phyloP scores from a whole-genome alignment of 805 yeast species.

The Debaryomyces tyrocola region DNA sequence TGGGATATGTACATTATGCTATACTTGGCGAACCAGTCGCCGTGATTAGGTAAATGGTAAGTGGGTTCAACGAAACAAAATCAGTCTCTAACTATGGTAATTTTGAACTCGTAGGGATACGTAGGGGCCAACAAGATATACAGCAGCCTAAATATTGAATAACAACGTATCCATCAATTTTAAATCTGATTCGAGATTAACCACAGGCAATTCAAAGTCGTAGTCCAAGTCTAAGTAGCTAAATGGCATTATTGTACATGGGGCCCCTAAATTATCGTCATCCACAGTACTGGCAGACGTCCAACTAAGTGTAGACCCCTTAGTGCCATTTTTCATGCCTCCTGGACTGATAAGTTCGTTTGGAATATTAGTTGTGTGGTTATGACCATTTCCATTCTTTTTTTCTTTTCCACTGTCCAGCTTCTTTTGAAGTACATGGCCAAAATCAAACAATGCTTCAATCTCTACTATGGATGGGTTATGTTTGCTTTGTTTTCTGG shows the following conservation, averaged over 20 bases:
- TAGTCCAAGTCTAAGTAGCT: conserved; percentile 5
- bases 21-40: no score
- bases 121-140: no score
- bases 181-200: conserved; percentile 7
- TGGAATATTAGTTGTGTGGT: no score
- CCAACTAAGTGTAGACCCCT: neutral
- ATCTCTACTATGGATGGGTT: conserved; percentile 1
- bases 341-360: neutral
- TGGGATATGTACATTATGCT: no score
- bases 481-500: conserved; percentile 1
- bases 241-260: neutral
- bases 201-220: conserved; percentile 1
- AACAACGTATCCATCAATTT: conserved; percentile 6
- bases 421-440: neutral
- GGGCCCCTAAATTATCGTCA: neutral
- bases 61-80: no score
- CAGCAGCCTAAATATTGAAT: neutral
- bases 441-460: conserved; percentile 1
- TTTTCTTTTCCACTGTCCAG: neutral
- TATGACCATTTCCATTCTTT: neutral
- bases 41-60: no score
- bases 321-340: neutral
- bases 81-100: no score
- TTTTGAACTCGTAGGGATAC: no score
- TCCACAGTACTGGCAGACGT: neutral